phyloP scores from a whole-genome alignment of 2,329 filamentous ascomycete genomes.

The Keithomyces neogunnii region DNA sequence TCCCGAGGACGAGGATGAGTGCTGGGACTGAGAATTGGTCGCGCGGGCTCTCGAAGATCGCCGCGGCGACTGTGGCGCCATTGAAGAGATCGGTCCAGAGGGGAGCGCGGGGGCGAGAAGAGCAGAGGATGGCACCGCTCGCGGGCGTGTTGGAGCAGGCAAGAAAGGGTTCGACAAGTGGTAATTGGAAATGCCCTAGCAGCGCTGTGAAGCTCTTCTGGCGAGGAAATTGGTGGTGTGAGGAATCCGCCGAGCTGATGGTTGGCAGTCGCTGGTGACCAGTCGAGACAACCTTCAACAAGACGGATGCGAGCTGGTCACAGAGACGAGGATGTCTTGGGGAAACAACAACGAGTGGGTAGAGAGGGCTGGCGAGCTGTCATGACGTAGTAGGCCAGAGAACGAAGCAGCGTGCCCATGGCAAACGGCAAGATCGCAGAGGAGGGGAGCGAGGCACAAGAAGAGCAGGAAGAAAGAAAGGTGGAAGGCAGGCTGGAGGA shows the following conservation, averaged over 20 bases:
- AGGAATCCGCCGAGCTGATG: constrained; percentile 14
- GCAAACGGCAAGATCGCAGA: constrained; percentile 3
- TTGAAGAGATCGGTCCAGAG: constrained; percentile 28
- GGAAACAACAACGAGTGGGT: constrained; percentile 5
- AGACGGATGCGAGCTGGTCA: constrained; percentile 10
- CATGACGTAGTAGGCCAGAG: constrained; percentile 11
- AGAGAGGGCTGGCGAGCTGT: constrained; percentile 6
- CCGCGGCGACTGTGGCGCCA: constrained; percentile 63
- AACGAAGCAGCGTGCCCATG: constrained; percentile 7
- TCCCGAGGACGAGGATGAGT: constrained; percentile 73
- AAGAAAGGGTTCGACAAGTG: neutral
- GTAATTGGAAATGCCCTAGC: neutral
- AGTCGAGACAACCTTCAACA: neutral
- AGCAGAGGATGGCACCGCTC: neutral
- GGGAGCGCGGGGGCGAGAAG: constrained; percentile 18
- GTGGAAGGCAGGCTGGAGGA: constrained; percentile 5
- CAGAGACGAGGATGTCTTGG: constrained; percentile 5
- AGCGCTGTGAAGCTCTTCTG: neutral
- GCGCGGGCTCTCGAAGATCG: constrained; percentile 86
- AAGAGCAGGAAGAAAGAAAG: constrained; percentile 1
- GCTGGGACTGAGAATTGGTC: constrained; percentile 66
- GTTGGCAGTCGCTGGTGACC: constrained; percentile 10
- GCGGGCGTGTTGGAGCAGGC: neutral
- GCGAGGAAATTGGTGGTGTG: neutral
- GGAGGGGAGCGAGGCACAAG: constrained; percentile 6